These are phyloP conservation scores for Candida khao-thaluensis DNA, from an alignment of 805 yeast species.

Conservation along the genomic window DNA sequence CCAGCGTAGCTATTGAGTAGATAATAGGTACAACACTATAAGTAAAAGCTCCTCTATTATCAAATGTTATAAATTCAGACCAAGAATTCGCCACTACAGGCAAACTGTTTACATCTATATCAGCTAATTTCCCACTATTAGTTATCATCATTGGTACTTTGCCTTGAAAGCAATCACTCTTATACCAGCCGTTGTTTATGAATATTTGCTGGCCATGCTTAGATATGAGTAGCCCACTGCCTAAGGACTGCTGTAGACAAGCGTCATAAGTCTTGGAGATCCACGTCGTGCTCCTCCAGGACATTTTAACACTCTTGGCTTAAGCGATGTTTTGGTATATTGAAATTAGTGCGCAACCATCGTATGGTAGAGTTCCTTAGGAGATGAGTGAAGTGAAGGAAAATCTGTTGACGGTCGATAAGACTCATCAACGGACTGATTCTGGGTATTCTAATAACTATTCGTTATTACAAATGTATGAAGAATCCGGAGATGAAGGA, in stretches of 20 bases:
- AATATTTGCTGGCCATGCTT: constrained; percentile 22
- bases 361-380: not conserved
- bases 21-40: constrained; percentile 62
- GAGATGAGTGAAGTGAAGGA: constrained; percentile 1
- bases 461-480: constrained; percentile 39
- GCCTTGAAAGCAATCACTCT: constrained; percentile 32
- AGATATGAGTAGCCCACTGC: constrained; percentile 36
- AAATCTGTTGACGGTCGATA: constrained; percentile 1
- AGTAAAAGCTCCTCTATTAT: constrained; percentile 44
- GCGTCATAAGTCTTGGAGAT: constrained; percentile 25
- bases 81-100: constrained; percentile 51
- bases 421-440: constrained; percentile 27
- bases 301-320: no score
- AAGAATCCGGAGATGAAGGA: constrained; percentile 13
- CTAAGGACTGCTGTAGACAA: constrained; percentile 29
- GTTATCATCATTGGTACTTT: constrained; percentile 39
- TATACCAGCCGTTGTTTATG: constrained; percentile 24
- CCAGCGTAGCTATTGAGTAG: constrained; percentile 60
- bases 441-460: constrained; percentile 36
- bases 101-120: constrained; percentile 28
- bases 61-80: constrained; percentile 37
- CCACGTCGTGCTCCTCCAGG: constrained; percentile 32
- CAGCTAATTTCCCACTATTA: constrained; percentile 32
- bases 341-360: not conserved
- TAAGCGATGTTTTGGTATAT: no score